Evolutionary conservation across 345 rosid genomes (phyloP).

Genomic region (Murraya koenigii): DNA sequence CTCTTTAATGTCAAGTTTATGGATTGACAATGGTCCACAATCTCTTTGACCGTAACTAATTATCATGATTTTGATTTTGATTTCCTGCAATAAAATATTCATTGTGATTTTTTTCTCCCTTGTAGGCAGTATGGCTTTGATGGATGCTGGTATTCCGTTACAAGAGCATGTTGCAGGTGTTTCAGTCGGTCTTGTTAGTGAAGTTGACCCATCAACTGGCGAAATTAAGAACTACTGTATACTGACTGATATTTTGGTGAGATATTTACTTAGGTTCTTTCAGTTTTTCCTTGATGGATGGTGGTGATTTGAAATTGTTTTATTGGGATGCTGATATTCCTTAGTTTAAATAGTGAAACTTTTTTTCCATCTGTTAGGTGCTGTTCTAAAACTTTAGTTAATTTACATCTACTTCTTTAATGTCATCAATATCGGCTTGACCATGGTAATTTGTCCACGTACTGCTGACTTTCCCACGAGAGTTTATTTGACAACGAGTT

Average conservation of each 20-base stretch:
- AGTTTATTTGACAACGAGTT: slow-evolving; percentile 8
- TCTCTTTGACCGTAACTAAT: background rate
- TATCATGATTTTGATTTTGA: background rate
- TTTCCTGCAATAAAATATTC: slow-evolving; percentile 5
- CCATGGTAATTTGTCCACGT: background rate
- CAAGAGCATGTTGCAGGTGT: slow-evolving; percentile 95
- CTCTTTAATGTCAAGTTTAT: background rate
- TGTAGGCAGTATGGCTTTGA: slow-evolving; percentile 95
- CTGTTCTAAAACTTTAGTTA: background rate
- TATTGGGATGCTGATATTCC: slow-evolving; percentile 4
- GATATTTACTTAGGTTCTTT: slow-evolving; percentile 23
- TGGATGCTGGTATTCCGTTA: slow-evolving; percentile 95
- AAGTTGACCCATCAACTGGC: slow-evolving; percentile 69
- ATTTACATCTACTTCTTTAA: background rate
- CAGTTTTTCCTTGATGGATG: slow-evolving; percentile 3
- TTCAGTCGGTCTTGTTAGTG: slow-evolving; percentile 92
- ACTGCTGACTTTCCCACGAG: background rate
- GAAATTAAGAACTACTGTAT: slow-evolving; percentile 77
- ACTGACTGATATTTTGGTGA: slow-evolving; percentile 89
- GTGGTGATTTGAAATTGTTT: background rate
- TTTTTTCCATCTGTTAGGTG: background rate
- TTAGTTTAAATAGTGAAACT: background rate
- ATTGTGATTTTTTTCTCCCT: slow-evolving; percentile 15
- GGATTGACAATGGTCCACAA: background rate
- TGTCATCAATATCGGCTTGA: background rate